phyloP scores from a whole-genome alignment of 208 protist species.

The Trypanosoma platydactyli region DNA sequence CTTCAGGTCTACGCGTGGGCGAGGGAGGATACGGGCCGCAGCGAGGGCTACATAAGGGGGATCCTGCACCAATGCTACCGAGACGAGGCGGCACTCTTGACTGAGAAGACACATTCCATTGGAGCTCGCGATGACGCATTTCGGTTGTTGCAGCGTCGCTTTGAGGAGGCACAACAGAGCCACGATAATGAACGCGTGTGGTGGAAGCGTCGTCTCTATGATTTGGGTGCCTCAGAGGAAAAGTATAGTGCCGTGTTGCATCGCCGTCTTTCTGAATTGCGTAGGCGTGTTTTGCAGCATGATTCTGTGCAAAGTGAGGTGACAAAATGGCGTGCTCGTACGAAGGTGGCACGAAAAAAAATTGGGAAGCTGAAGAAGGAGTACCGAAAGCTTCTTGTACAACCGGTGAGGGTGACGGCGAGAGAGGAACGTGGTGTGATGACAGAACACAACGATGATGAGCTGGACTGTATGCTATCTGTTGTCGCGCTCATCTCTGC shows the following conservation, averaged over 20 bases:
- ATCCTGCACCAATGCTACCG: constrained; percentile 11
- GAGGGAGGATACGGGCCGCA: background rate
- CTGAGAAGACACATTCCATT: constrained; percentile 10
- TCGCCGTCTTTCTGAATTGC: constrained; percentile 18
- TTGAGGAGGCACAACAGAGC: constrained; percentile 14
- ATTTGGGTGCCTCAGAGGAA: constrained; percentile 15
- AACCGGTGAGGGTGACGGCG: constrained; percentile 15
- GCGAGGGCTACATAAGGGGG: background rate
- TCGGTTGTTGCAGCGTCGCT: constrained; percentile 22
- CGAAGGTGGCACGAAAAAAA: constrained; percentile 14
- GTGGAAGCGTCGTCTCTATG: background rate
- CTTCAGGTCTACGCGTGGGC: background rate
- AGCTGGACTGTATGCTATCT: background rate
- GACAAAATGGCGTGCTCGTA: constrained; percentile 5
- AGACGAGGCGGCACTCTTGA: constrained; percentile 5
- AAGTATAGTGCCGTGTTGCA: constrained; percentile 20
- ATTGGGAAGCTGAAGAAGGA: constrained; percentile 11
- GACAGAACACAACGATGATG: constrained; percentile 3
- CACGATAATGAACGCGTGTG: constrained; percentile 14
- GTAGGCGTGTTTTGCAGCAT: constrained; percentile 4
- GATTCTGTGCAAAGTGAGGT: constrained; percentile 23
- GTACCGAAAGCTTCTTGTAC: constrained; percentile 14
- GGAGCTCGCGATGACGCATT: constrained; percentile 12
- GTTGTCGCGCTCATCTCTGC: background rate
- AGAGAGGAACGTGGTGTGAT: background rate